Conservation (phyloP, 331 rosid genomes). For the Acacia concinna region DNA sequence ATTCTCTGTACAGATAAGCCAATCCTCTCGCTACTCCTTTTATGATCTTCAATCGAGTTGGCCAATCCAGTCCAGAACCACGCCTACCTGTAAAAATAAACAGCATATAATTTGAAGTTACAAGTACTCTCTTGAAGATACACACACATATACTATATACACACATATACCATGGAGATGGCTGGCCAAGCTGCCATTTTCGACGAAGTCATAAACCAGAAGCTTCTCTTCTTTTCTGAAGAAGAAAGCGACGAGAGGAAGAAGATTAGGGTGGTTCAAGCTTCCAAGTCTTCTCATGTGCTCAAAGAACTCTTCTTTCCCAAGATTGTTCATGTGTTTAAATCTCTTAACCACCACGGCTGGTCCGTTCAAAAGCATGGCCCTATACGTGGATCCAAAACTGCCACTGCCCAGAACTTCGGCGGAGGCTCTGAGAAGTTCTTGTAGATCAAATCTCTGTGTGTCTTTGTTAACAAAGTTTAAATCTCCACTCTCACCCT, state of each 20-base stretch:
- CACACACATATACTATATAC: no score
- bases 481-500: constrained; percentile 29
- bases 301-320: constrained; percentile 47
- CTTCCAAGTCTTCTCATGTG: constrained; percentile 58
- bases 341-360: constrained; percentile 65
- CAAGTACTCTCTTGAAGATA: no score
- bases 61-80: constrained; percentile 46
- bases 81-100: constrained; percentile 34
- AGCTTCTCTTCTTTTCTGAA: constrained; percentile 59
- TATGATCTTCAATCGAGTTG: constrained; percentile 54
- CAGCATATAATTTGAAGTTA: neutral
- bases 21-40: constrained; percentile 60
- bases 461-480: constrained; percentile 39
- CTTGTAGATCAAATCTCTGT: constrained; percentile 46
- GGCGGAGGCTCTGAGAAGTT: constrained; percentile 60
- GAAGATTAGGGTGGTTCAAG: constrained; percentile 63
- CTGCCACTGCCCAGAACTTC: constrained; percentile 61
- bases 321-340: constrained; percentile 47
- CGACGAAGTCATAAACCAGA: constrained; percentile 50
- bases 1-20: constrained; percentile 48
- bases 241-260: constrained; percentile 62
- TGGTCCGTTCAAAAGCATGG: constrained; percentile 43
- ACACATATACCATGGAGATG: constrained; percentile 71
- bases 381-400: constrained; percentile 62
- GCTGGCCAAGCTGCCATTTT: constrained; percentile 68